These are phyloP conservation scores for Picea abies DNA, from an alignment of 83 land plant genomes.

Conservation along the genomic window DNA sequence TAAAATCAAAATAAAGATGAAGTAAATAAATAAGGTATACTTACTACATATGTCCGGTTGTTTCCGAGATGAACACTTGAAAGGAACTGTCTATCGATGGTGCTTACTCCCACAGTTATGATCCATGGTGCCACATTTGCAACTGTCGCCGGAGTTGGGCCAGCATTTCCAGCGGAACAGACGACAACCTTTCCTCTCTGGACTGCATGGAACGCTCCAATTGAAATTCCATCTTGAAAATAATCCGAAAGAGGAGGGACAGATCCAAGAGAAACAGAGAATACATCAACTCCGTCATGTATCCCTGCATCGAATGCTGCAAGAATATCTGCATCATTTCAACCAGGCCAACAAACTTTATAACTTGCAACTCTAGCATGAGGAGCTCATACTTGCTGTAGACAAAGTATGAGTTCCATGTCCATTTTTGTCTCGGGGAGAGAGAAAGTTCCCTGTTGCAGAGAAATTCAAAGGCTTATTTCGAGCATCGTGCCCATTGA, in stretches of 20 bases:
- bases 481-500: slow-evolving; percentile 21
- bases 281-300: slow-evolving; percentile 65
- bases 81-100: slow-evolving; percentile 47
- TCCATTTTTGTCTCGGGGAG: slow-evolving; percentile 8
- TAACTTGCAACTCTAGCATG: slow-evolving; percentile 21
- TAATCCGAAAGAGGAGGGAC: slow-evolving; percentile 17
- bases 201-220: slow-evolving; percentile 67
- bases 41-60: slow-evolving; percentile 28
- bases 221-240: slow-evolving; percentile 30
- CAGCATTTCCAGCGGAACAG: slow-evolving; percentile 58
- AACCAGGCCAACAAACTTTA: slow-evolving; percentile 25
- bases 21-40: not conserved
- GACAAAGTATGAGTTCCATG: slow-evolving; percentile 28
- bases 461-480: not conserved
- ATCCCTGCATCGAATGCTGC: slow-evolving; percentile 71
- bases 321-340: slow-evolving; percentile 59
- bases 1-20: too few relatives aligned
- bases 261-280: slow-evolving; percentile 56
- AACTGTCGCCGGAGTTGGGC: slow-evolving; percentile 38
- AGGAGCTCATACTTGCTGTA: slow-evolving; percentile 29
- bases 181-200: slow-evolving; percentile 52
- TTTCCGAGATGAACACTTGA: slow-evolving; percentile 27
- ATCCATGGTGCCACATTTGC: slow-evolving; percentile 54
- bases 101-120: slow-evolving; percentile 45
- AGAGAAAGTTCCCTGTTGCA: not conserved